A percentile compares a stretch with the other conserved stretches of the same genome.
Evolutionary conservation across 352 stramenopile species (phyloP).

Genomic region (Plasmopara halstedii): DNA sequence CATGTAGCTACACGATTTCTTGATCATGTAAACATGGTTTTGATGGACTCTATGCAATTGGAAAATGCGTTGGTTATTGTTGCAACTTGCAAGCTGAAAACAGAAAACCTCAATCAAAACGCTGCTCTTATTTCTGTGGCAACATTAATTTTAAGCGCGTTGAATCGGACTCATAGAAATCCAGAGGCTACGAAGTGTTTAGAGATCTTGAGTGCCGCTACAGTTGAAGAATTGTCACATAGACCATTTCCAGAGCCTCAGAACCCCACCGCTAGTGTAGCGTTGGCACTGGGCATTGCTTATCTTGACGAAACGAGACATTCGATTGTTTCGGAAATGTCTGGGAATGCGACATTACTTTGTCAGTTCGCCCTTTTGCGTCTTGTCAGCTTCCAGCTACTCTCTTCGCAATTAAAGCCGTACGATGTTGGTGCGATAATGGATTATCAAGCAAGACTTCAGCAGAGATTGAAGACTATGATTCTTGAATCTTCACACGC

Average conservation of each 20-base stretch:
- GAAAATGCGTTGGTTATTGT: conserved; percentile 10
- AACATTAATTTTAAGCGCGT: conserved; percentile 14
- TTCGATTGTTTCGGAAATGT: background rate
- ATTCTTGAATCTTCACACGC: conserved; percentile 1
- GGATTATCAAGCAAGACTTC: conserved; percentile 9
- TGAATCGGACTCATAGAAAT: conserved; percentile 3
- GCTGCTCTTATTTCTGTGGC: conserved; percentile 12
- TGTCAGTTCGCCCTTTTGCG: conserved; percentile 30
- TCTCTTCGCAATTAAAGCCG: conserved; percentile 14
- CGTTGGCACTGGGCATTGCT: conserved; percentile 19
- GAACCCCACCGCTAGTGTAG: conserved; percentile 10
- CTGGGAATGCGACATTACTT: conserved; percentile 17
- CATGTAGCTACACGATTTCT: conserved; percentile 20
- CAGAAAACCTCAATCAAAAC: background rate
- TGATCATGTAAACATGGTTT: conserved; percentile 9
- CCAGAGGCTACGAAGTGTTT: conserved; percentile 9
- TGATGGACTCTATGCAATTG: conserved; percentile 3
- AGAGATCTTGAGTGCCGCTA: conserved; percentile 8
- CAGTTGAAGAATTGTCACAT: conserved; percentile 15
- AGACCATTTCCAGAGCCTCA: conserved; percentile 15
- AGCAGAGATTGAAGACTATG: conserved; percentile 5
- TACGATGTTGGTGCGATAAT: conserved; percentile 1
- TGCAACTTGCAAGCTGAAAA: conserved; percentile 2
- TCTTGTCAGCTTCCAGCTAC: conserved; percentile 18
- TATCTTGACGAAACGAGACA: conserved; percentile 10